These are phyloP conservation scores for Hymenoscyphus fructigenus DNA, from an alignment of 2,329 filamentous ascomycete species.

Conservation along the genomic window DNA sequence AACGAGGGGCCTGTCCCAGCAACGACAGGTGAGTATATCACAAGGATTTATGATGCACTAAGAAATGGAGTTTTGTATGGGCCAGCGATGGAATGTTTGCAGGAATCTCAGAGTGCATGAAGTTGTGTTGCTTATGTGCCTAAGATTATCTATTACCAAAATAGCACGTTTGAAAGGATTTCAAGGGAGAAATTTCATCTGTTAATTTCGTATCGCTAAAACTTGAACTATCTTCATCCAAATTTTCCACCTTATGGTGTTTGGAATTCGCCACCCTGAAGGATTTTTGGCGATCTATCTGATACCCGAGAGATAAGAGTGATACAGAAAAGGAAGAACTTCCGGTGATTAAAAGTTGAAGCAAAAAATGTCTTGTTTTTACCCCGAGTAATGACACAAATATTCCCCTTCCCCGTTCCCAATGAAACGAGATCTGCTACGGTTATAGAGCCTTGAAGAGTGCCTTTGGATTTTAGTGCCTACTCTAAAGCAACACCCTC, in stretches of 20 bases:
- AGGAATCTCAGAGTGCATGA: background rate
- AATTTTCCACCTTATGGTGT: background rate
- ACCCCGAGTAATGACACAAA: background rate
- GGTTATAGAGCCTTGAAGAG: background rate
- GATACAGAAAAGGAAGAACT: background rate
- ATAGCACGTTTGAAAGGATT: too few relatives aligned
- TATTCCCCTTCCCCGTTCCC: background rate
- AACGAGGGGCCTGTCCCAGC: background rate
- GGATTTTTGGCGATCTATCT: background rate
- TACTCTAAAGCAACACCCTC: background rate
- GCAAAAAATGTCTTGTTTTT: background rate
- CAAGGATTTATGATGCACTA: background rate
- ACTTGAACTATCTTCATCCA: background rate
- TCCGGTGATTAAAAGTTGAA: background rate
- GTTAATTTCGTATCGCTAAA: background rate
- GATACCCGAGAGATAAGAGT: background rate
- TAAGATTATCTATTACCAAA: too few relatives aligned
- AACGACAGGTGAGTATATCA: background rate
- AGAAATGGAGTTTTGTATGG: background rate
- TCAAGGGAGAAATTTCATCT: too few relatives aligned
- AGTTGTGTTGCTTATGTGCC: background rate
- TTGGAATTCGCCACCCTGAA: background rate
- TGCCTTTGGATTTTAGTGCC: background rate
- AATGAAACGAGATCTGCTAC: background rate
- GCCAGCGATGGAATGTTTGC: constrained; percentile 5